phyloP scores from a whole-genome alignment of 257 asterid species.

The Nicotiana tomentosiformis region DNA sequence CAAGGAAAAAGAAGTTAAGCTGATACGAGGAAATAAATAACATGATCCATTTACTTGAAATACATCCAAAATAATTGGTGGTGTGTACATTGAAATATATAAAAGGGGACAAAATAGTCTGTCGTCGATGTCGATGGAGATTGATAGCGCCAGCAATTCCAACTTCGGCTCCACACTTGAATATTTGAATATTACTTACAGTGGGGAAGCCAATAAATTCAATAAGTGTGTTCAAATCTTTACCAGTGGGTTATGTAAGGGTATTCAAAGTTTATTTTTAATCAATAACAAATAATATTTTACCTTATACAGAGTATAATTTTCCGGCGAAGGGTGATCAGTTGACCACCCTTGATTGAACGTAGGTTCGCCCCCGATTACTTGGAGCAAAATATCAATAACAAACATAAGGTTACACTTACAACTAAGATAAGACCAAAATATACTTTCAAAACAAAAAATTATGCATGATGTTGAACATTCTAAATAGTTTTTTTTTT shows the following conservation, averaged over 20 bases:
- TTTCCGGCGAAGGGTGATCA: too few relatives aligned
- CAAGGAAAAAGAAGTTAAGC: not conserved
- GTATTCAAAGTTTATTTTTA: too few relatives aligned
- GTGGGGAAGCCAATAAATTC: too few relatives aligned
- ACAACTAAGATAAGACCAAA: slow-evolving; percentile 1
- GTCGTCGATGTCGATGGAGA: slow-evolving; percentile 7
- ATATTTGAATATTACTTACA: not conserved
- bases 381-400: not conserved
- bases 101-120: not conserved
- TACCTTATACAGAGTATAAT: too few relatives aligned
- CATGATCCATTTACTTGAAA: not conserved
- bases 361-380: too few relatives aligned
- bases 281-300: too few relatives aligned
- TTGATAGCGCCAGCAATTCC: not conserved
- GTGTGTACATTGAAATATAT: not conserved
- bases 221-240: too few relatives aligned
- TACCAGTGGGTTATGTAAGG: too few relatives aligned
- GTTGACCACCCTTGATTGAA: too few relatives aligned
- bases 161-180: not conserved
- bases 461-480: not conserved
- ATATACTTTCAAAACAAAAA: not conserved
- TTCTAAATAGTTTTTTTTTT: not conserved
- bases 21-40: not conserved
- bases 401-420: not conserved
- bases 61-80: not conserved